Evolutionary conservation across 208 protist genomes (phyloP).

Genomic region (Plasmodiophora brassicae): DNA sequence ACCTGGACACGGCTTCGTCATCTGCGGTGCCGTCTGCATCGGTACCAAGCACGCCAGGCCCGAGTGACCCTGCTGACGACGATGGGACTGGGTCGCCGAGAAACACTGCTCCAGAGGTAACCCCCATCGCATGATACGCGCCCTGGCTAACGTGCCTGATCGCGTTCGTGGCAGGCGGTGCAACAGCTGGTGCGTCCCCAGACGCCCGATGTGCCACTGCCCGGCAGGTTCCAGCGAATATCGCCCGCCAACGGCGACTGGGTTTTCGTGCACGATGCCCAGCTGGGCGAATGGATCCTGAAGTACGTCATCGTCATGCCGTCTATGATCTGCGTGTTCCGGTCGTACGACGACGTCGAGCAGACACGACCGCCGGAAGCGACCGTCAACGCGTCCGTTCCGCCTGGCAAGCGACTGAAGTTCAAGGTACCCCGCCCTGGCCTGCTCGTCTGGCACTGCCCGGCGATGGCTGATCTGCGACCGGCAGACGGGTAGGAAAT

Average conservation of each 20-base stretch:
- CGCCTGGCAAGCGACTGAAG: neutral
- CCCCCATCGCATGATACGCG: neutral
- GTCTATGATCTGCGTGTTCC: neutral
- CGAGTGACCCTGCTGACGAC: too few relatives aligned
- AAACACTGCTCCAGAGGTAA: neutral
- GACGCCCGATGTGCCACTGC: too few relatives aligned
- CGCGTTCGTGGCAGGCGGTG: neutral
- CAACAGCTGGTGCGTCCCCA: too few relatives aligned
- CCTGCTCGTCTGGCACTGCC: neutral
- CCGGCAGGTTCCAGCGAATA: too few relatives aligned
- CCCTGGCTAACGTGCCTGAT: neutral
- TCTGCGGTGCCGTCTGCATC: too few relatives aligned
- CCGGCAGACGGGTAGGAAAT: neutral
- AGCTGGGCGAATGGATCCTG: neutral
- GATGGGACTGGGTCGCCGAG: too few relatives aligned
- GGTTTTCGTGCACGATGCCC: neutral
- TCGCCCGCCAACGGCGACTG: neutral
- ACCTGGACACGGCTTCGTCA: too few relatives aligned
- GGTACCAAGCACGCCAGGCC: too few relatives aligned
- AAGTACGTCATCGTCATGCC: constrained; percentile 8
- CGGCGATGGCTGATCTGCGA: neutral
- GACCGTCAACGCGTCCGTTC: neutral
- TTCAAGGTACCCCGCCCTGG: neutral
- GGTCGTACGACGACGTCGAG: neutral
- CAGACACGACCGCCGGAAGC: neutral